Evolutionary conservation across 352 stramenopile species (phyloP).

Genomic region (Globisporangium radiosum): DNA sequence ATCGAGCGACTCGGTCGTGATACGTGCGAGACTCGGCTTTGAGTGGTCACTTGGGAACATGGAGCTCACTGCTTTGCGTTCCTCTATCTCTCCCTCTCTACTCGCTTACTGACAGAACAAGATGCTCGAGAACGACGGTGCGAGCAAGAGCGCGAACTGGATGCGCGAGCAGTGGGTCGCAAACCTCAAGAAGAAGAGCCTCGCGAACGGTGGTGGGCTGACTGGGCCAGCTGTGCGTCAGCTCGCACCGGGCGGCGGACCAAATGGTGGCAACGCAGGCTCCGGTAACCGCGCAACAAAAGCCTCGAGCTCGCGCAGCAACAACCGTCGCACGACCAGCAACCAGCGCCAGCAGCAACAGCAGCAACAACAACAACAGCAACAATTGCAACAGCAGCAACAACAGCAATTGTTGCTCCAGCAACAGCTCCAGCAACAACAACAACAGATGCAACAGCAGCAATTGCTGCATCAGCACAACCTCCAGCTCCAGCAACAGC

Average conservation of each 20-base stretch:
- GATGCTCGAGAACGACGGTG: constrained; percentile 28
- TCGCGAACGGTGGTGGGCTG: constrained; percentile 17
- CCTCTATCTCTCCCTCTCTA: too few relatives aligned
- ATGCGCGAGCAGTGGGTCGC: constrained; percentile 82
- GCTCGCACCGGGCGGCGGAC: not conserved
- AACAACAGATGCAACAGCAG: constrained; percentile 18
- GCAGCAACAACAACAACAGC: not conserved
- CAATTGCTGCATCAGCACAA: too few relatives aligned
- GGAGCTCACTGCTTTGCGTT: too few relatives aligned
- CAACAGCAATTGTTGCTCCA: not conserved
- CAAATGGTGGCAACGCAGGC: too few relatives aligned
- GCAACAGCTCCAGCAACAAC: constrained; percentile 11
- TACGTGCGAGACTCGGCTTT: too few relatives aligned
- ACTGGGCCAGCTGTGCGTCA: constrained; percentile 10
- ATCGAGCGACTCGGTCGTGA: too few relatives aligned
- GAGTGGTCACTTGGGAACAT: too few relatives aligned
- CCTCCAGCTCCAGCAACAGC: constrained; percentile 2
- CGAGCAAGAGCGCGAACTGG: constrained; percentile 41
- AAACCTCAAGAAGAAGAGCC: constrained; percentile 74
- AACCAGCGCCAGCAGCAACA: constrained; percentile 16
- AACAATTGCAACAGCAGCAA: not conserved
- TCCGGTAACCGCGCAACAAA: constrained; percentile 15
- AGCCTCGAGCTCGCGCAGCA: constrained; percentile 16
- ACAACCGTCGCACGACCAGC: constrained; percentile 20
- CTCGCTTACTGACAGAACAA: constrained; percentile 20